These are phyloP conservation scores for Sarocladiaceae sp. DNA, from an alignment of 2,329 filamentous ascomycete species.

Conservation along the genomic window DNA sequence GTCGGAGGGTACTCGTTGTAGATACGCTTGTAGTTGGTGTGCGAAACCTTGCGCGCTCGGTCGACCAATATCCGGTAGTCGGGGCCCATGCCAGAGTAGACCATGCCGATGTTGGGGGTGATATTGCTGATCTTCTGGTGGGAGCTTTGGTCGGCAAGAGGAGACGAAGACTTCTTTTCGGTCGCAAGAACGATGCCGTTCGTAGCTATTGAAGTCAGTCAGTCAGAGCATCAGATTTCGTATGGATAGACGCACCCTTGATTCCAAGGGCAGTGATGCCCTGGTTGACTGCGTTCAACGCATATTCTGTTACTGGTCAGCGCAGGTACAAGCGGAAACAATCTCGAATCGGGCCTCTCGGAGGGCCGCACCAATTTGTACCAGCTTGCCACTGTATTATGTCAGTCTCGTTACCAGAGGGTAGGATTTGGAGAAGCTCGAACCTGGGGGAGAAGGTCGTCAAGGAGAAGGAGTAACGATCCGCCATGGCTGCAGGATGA, in stretches of 20 bases:
- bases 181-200: slow-evolving; percentile 98
- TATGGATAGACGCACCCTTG: slow-evolving; percentile 65
- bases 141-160: slow-evolving; percentile 90
- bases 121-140: slow-evolving; percentile 97
- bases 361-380: slow-evolving; percentile 72
- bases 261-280: slow-evolving; percentile 97
- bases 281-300: slow-evolving; percentile 97
- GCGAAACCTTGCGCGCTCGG: slow-evolving; percentile 95
- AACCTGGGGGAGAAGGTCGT: slow-evolving; percentile 99
- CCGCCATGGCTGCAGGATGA: slow-evolving; percentile 65
- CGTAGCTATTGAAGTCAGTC: slow-evolving; percentile 60
- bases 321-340: neutral
- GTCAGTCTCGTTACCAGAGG: slow-evolving; percentile 35
- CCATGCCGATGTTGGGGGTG: slow-evolving; percentile 99
- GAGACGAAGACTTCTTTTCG: slow-evolving; percentile 98
- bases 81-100: slow-evolving; percentile 98
- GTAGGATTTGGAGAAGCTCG: slow-evolving; percentile 30
- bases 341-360: neutral
- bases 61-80: slow-evolving; percentile 98
- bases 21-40: slow-evolving; percentile 98
- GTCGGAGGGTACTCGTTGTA: slow-evolving; percentile 99
- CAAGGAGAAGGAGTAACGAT: slow-evolving; percentile 98
- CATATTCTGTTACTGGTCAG: slow-evolving; percentile 71
- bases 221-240: neutral
- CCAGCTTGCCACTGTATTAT: slow-evolving; percentile 81